A percentile compares a stretch with the other conserved stretches of the same genome.
phyloP scores from a whole-genome alignment of 2,329 filamentous ascomycete species.

The Neobulgaria alba region DNA sequence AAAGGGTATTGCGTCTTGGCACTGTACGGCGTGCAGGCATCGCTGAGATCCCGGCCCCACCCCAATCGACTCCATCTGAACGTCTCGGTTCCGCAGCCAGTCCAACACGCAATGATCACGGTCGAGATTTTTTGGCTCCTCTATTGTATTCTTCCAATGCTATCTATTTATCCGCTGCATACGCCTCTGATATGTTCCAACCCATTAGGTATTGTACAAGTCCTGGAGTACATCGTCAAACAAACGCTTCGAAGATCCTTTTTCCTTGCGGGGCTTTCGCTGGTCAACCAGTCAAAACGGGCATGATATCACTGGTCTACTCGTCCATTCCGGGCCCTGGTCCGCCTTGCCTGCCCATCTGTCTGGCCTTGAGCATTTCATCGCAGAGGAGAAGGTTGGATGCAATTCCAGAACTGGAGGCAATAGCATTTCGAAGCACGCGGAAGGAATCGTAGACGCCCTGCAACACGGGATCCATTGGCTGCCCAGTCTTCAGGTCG shows the following conservation, averaged over 20 bases:
- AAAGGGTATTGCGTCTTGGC: not conserved
- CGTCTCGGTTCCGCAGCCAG: no score
- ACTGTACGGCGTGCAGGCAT: not conserved
- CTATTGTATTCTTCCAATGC: conserved; percentile 5
- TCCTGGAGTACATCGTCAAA: conserved; percentile 13
- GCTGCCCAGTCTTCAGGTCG: conserved; percentile 76
- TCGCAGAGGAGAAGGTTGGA: conserved; percentile 93
- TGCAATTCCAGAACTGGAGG: conserved; percentile 89
- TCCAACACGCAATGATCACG: no score
- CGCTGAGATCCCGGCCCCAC: no score
- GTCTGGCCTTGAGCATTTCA: conserved; percentile 92
- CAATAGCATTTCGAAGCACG: conserved; percentile 85
- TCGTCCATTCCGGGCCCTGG: conserved; percentile 58
- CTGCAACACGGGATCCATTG: conserved; percentile 89
- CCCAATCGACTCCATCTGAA: no score
- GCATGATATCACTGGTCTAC: conserved; percentile 13
- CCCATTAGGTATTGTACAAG: conserved; percentile 17
- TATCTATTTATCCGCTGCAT: conserved; percentile 14
- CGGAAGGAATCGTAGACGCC: conserved; percentile 96
- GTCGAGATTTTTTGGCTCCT: no score
- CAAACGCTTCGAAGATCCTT: conserved; percentile 7
- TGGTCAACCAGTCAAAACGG: not conserved
- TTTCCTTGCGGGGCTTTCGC: conserved; percentile 6
- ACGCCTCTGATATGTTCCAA: conserved; percentile 9
- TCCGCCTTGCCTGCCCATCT: conserved; percentile 68